Evolutionary conservation across 805 yeast species (phyloP).

Genomic region (Blastobotrys attinorum): DNA sequence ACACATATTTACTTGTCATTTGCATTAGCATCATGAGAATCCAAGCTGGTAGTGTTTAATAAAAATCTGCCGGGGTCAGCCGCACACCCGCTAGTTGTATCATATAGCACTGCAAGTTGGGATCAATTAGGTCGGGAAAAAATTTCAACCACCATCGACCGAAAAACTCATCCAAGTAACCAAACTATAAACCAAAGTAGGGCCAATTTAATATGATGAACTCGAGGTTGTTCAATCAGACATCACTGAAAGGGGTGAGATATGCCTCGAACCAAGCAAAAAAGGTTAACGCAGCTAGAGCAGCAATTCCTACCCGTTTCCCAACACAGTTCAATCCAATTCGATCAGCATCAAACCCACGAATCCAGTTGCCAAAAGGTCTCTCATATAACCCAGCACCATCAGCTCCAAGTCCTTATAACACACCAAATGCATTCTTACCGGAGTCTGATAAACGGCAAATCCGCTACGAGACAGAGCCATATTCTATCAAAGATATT

Average conservation of each 20-base stretch:
- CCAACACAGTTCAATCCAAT: slow-evolving; percentile 55
- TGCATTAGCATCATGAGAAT: too few relatives aligned
- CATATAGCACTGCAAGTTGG: too few relatives aligned
- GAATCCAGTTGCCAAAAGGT: slow-evolving; percentile 49
- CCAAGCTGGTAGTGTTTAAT: too few relatives aligned
- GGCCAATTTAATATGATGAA: too few relatives aligned
- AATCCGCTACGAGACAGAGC: slow-evolving; percentile 23
- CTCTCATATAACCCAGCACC: slow-evolving; percentile 57
- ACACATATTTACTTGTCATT: too few relatives aligned
- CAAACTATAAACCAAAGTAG: not conserved
- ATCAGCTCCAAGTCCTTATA: slow-evolving; percentile 46
- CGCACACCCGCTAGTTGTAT: too few relatives aligned
- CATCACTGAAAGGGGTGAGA: not conserved
- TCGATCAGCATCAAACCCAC: slow-evolving; percentile 60
- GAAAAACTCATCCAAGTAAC: not conserved
- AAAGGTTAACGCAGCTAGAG: slow-evolving; percentile 2
- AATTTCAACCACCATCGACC: not conserved
- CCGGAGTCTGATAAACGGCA: slow-evolving; percentile 56
- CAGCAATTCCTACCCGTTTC: slow-evolving; percentile 24
- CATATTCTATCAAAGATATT: slow-evolving; percentile 19
- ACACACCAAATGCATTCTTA: slow-evolving; percentile 63
- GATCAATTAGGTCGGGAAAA: too few relatives aligned
- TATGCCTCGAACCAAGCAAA: slow-evolving; percentile 4
- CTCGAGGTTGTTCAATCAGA: too few relatives aligned
- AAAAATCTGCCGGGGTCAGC: too few relatives aligned